Base-by-base conservation (phyloP, 2,329 filamentous ascomycete species). In the Fusarium sterilihyphosum region DNA sequence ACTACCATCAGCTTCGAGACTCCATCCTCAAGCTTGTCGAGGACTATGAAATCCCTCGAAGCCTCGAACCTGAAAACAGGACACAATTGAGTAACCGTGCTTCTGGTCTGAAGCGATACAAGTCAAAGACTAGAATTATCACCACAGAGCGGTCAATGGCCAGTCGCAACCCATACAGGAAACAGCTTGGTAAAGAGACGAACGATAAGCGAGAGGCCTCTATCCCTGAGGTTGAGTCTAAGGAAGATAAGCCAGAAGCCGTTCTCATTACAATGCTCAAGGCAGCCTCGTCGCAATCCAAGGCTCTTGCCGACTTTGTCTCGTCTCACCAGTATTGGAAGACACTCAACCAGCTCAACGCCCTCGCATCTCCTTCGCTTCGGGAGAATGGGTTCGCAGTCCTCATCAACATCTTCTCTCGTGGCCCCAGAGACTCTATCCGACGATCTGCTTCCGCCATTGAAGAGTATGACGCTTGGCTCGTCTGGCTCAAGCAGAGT, bases 321-420 rank as follows among this genome's bases (percentile, higher is more conserved):
- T 92, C 92, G 37, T 93, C 94, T 3, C 94, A 97, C 76, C 88
- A 94, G 59, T 98, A 96, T 85, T 96, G 93, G 91, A 93, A 92
- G 80, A 95, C 94, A 0, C 84, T 96, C 35, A 91, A 93, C 69
- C 92, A 94, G 71, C 87, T 97, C 24, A 90, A 90, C 75, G 88
- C 87, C 61, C 82, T 93, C 64, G 86, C 85, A 47, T 91, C 89
- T 22, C 85, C 88, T 12, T 92, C 87, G 16, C 82, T 94, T 37
- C 90, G 89, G 31, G 87, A 88, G 61, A 88, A 94, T 79, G 90
- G 93, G 37, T 93, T 94, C 82, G 86, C 93, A 41, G 91, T 91
- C 73, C 85, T 95, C 74, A 83, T 94, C 67, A 90, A 94, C 82
- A 90, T 96, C 81, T 93, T 94, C 83, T 91, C 92, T 3, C 88